Evolutionary conservation across 139 green algal species (phyloP).

Genomic region (Mesotaenium endlicherianum): DNA sequence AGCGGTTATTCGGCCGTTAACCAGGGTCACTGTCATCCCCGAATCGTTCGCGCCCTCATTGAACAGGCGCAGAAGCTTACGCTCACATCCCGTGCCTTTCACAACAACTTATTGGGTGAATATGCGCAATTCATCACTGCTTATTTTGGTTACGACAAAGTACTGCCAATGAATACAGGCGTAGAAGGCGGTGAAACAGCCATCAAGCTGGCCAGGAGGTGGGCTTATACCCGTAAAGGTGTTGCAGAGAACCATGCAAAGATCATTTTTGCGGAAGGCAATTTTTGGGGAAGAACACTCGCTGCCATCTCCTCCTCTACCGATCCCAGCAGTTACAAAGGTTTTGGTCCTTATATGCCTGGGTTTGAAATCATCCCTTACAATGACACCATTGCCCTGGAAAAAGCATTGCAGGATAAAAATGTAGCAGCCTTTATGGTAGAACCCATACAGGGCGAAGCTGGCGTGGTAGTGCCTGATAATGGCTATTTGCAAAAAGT

Average conservation of each 20-base stretch:
- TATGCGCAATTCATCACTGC: constrained; percentile 91
- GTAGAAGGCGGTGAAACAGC: constrained; percentile 95
- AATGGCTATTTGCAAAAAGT: constrained; percentile 79
- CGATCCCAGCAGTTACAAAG: constrained; percentile 64
- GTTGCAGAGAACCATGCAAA: constrained; percentile 73
- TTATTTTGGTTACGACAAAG: constrained; percentile 63
- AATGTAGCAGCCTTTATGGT: constrained; percentile 95
- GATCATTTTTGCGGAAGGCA: constrained; percentile 45
- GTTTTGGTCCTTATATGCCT: constrained; percentile 88
- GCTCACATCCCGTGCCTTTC: constrained; percentile 92
- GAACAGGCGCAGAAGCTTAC: constrained; percentile 77
- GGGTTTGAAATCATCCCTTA: constrained; percentile 91
- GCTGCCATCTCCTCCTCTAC: constrained; percentile 83
- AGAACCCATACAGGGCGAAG: constrained; percentile 94
- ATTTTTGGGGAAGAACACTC: constrained; percentile 66
- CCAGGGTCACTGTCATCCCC: constrained; percentile 93
- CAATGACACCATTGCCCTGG: constrained; percentile 81
- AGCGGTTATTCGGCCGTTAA: no score
- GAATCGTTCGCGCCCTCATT: constrained; percentile 83
- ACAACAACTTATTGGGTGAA: constrained; percentile 89
- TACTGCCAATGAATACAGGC: no score
- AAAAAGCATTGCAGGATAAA: constrained; percentile 64
- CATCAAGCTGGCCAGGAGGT: constrained; percentile 90
- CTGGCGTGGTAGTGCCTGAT: constrained; percentile 82
- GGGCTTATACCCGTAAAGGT: constrained; percentile 93